Evolutionary conservation across 129 eudicot species (phyloP), one percentile per base, ranked within the genome.

Genomic region (Chrysanthemum makinoi): DNA sequence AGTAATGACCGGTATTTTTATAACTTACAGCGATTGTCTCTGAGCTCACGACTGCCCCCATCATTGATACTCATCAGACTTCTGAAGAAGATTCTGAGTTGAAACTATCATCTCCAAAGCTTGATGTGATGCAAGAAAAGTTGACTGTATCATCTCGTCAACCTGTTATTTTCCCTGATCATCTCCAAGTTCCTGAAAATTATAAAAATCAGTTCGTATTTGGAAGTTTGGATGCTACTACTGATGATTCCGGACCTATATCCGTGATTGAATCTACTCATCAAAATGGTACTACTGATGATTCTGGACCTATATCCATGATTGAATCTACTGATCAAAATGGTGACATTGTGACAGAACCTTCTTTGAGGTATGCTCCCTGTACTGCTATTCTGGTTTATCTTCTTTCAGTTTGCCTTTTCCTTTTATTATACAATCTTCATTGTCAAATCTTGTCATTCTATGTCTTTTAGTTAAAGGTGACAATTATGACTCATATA

Each of bases 121-220:
- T 82, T 61, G 89, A 81, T 50, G 61, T 18, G 56, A 67, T 67
- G 80, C 73, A 73, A 47, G 82, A 76, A 66, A 86, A 88, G 72
- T 77, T 70, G 52, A 79, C 82, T 20, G 9, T 77, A 30, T 70
- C 86, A 39, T 44, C 76, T 59, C 62, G 74, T 39, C 85, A 75
- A 54, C 70, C 87, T 70, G 96, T 86, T 74, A 82, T 82, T 75
- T 82, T 89, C 49, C 96, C 93, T 39, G 82, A 89, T 65, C 86
- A 86, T 80, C 68, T 89, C 68, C 86, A 80, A 60, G 88, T 86
- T 15, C 88, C 96, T 26, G 96, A 82, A 52, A 77, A 79, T 15
- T 69, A 69, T 15, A 84, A 81, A 74, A 84, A 70, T 10, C 82
- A 61, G 18, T 80, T 89, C 74, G 77, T 78, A 65, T 89, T 89